Conservation (phyloP, 257 asterid genomes). For the Jacaranda copaia region DNA sequence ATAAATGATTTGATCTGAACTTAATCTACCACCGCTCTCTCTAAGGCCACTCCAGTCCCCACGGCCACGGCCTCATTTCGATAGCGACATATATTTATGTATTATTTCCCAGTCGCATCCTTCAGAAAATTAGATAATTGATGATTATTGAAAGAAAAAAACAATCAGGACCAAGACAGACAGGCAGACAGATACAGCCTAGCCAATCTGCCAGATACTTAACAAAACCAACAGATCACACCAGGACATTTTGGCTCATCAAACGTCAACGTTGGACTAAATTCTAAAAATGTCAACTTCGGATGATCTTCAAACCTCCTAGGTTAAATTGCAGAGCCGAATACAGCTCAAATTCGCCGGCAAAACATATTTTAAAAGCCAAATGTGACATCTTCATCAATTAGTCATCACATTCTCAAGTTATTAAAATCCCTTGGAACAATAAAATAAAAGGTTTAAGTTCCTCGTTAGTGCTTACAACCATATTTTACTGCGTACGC, state of each 20-base stretch:
- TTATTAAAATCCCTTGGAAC: neutral
- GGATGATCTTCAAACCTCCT: too few relatives aligned
- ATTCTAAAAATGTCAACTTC: too few relatives aligned
- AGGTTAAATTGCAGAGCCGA: too few relatives aligned
- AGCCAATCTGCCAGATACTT: neutral
- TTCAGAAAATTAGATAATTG: neutral
- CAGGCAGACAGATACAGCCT: neutral
- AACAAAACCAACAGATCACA: neutral
- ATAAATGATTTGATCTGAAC: too few relatives aligned
- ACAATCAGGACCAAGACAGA: neutral
- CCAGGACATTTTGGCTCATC: neutral
- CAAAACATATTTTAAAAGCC: neutral
- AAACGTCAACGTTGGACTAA: neutral
- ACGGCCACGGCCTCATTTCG: too few relatives aligned
- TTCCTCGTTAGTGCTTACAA: neutral
- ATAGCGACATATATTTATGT: too few relatives aligned
- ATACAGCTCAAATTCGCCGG: too few relatives aligned
- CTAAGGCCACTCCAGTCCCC: too few relatives aligned
- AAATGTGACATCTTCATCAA: neutral
- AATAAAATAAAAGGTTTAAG: neutral
- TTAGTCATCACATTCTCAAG: neutral
- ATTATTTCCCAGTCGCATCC: too few relatives aligned
- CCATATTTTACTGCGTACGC: neutral
- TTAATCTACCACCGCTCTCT: too few relatives aligned
- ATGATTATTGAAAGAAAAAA: slow-evolving; percentile 5